These are phyloP conservation scores for Westerdykella ornata DNA, from an alignment of 2,329 filamentous ascomycete genomes.

Conservation along the genomic window DNA sequence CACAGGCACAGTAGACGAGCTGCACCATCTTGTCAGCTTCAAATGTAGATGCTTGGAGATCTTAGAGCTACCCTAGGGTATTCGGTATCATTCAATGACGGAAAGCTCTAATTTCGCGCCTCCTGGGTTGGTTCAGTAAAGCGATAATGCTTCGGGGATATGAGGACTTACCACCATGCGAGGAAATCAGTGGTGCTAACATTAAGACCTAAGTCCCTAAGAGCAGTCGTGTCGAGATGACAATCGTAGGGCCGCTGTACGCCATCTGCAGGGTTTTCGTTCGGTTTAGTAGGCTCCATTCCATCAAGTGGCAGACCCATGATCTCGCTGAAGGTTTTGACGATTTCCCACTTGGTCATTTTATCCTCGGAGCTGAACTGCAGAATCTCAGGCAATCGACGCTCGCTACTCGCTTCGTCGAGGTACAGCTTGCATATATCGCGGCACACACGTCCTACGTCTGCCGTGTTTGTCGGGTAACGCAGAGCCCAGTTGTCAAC, in stretches of 20 bases:
- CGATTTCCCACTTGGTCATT: constrained; percentile 88
- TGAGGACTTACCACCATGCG: constrained; percentile 61
- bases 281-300: constrained; percentile 52
- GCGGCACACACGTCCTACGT: constrained; percentile 70
- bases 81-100: constrained; percentile 4
- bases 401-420: constrained; percentile 30
- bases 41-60: too few species aligned
- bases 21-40: too few species aligned
- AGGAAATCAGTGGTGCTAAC: constrained; percentile 68
- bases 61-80: too few species aligned
- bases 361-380: constrained; percentile 84
- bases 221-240: constrained; percentile 68
- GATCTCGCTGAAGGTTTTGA: constrained; percentile 68
- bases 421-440: constrained; percentile 65
- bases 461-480: constrained; percentile 84
- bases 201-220: constrained; percentile 68
- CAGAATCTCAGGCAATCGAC: constrained; percentile 59
- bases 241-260: constrained; percentile 82
- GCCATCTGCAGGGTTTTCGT: constrained; percentile 61
- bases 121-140: constrained; percentile 12
- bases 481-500: constrained; percentile 84
- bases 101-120: constrained; percentile 23
- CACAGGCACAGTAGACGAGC: too few species aligned
- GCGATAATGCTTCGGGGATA: too few species aligned
- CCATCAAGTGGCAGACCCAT: constrained; percentile 65